Evolutionary conservation across 371 early-diverging fungal species (phyloP).

Genomic region (Blakeslea trispora): DNA sequence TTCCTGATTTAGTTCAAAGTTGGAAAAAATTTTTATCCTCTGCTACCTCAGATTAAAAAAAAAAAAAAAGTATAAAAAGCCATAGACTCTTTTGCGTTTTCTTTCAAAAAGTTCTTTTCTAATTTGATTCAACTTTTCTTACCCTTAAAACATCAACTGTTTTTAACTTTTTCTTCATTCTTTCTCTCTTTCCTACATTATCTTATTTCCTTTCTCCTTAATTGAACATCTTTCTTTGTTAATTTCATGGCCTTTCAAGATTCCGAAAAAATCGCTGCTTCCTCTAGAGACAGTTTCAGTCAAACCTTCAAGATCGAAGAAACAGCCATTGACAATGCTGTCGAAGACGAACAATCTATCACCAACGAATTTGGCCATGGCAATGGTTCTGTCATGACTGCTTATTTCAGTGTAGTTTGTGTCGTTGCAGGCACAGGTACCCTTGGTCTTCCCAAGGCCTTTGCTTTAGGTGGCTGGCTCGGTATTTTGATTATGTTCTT

Average conservation of each 20-base stretch:
- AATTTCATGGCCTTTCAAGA: constrained; percentile 11
- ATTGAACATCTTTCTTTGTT: too few relatives aligned
- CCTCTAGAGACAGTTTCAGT: constrained; percentile 4
- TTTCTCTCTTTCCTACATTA: too few relatives aligned
- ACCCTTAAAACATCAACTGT: not conserved
- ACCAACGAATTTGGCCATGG: constrained; percentile 44
- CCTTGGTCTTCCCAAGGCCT: constrained; percentile 64
- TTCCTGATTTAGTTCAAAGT: constrained; percentile 13
- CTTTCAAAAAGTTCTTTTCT: not conserved
- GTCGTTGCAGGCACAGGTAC: constrained; percentile 90
- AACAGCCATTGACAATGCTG: constrained; percentile 35
- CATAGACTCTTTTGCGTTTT: constrained; percentile 4
- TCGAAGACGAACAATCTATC: constrained; percentile 27
- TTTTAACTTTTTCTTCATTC: too few relatives aligned
- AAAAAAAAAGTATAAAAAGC: constrained; percentile 7
- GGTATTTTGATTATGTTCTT: constrained; percentile 45
- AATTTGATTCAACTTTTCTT: not conserved
- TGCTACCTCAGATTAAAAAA: not conserved
- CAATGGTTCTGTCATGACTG: constrained; percentile 42
- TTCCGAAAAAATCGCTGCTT: constrained; percentile 12
- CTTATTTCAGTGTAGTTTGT: constrained; percentile 69
- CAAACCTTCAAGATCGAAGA: constrained; percentile 34
- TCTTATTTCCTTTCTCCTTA: too few relatives aligned
- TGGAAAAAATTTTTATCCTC: not conserved
- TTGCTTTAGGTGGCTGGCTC: constrained; percentile 57